Conservation (phyloP, 257 asterid species). For the Fraxinus excelsior region DNA sequence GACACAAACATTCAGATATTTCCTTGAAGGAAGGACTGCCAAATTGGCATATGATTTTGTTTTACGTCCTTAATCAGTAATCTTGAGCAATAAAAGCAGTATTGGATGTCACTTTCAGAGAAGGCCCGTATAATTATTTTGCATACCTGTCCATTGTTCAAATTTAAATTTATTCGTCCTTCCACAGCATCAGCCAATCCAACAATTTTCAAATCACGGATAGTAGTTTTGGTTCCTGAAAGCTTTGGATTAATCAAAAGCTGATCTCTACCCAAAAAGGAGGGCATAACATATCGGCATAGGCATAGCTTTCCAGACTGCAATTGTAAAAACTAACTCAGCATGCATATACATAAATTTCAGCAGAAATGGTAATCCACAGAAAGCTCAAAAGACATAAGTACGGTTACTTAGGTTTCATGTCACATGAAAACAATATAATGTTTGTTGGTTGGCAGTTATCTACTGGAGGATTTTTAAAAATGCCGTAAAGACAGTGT, state of each 20-base stretch:
- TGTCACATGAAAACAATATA: background rate
- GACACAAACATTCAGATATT: background rate
- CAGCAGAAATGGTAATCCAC: slow-evolving; percentile 13
- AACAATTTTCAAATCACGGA: slow-evolving; percentile 52
- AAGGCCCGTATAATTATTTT: slow-evolving; percentile 6
- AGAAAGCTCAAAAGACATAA: background rate
- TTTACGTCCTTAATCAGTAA: slow-evolving; percentile 4
- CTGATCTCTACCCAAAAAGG: slow-evolving; percentile 42
- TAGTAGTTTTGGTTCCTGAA: slow-evolving; percentile 33
- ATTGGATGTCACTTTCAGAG: slow-evolving; percentile 9
- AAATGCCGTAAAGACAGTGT: background rate
- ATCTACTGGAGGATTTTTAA: background rate
- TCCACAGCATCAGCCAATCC: slow-evolving; percentile 86
- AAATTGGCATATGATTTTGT: background rate
- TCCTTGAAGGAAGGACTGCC: background rate
- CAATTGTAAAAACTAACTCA: slow-evolving; percentile 32
- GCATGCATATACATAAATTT: slow-evolving; percentile 22
- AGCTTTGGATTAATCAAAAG: slow-evolving; percentile 31
- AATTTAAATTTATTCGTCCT: slow-evolving; percentile 65
- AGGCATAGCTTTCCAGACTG: slow-evolving; percentile 91
- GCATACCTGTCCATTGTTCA: slow-evolving; percentile 74
- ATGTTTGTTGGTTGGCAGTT: background rate
- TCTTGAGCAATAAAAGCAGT: slow-evolving; percentile 3
- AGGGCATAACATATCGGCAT: slow-evolving; percentile 74
- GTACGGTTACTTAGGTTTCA: background rate